phyloP scores from a whole-genome alignment of 2,329 filamentous ascomycete species.

The Aspergillus candidus region DNA sequence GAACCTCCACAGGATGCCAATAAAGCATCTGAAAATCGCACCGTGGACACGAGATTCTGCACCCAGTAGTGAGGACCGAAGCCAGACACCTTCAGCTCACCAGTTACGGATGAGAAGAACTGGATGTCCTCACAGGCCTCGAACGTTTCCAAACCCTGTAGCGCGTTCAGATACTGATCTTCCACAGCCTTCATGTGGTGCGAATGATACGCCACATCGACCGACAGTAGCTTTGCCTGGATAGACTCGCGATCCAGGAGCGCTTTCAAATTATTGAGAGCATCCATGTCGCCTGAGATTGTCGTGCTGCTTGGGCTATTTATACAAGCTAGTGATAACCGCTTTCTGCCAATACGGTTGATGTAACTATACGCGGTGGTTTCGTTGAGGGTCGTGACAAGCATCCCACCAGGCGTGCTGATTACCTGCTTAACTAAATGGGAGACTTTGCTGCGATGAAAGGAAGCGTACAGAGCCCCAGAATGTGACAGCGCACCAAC shows the following conservation, averaged over 20 bases:
- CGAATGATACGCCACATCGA: slow-evolving; percentile 18
- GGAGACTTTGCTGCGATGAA: slow-evolving; percentile 2
- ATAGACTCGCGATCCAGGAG: slow-evolving; percentile 13
- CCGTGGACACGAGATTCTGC: slow-evolving; percentile 10
- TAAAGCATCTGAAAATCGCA: too few species aligned
- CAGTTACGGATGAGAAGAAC: not conserved
- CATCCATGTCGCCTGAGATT: slow-evolving; percentile 13
- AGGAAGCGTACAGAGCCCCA: slow-evolving; percentile 3
- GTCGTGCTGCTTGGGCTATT: slow-evolving; percentile 17
- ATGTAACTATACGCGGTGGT: slow-evolving; percentile 3
- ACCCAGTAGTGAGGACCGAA: slow-evolving; percentile 14
- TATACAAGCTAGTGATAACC: slow-evolving; percentile 9
- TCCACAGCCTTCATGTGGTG: slow-evolving; percentile 11
- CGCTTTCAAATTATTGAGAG: slow-evolving; percentile 15
- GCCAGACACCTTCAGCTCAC: not conserved
- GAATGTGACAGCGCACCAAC: slow-evolving; percentile 20
- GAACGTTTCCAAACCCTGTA: not conserved
- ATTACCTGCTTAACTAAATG: not conserved
- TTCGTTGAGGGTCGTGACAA: not conserved
- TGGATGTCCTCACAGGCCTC: too few species aligned
- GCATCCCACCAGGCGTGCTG: slow-evolving; percentile 2
- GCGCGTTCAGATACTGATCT: not conserved
- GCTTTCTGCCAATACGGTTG: not conserved
- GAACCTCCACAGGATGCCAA: too few species aligned
- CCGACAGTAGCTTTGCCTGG: slow-evolving; percentile 10